Base-by-base conservation (phyloP, 1,284 basidiomycete species). In the Rhizoctonia solani region DNA sequence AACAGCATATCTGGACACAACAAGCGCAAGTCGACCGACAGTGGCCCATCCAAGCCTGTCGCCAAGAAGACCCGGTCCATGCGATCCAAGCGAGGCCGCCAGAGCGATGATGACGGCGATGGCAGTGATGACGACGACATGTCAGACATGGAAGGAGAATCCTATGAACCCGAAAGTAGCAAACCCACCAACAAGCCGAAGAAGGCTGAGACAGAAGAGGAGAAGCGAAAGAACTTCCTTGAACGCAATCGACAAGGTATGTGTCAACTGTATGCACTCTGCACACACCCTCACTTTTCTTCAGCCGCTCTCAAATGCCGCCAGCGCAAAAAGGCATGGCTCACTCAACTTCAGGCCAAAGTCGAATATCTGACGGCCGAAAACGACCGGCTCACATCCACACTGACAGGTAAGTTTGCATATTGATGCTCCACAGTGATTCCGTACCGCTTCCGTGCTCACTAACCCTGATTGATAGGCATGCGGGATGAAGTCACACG, bases 321-420 rank as follows among this genome's bases (percentile, higher is more conserved):
- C 42, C 96, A 99, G 77, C 88, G 96, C 66, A 99, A 99, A 79
- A 99, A 99, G 79, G 94, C 94, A 4, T 99, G 97, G 96, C 85
- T 98, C 27, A 84, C 88, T 25, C 90, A 93, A 72, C 81, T 99
- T 19, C 96, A 99, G 78, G 87, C 89, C 61, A 96, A 96, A 75
- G 93, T 95, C 75, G 95, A 98, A 76, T 92, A 85, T 72, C 83
- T 98, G 30, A 82, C 85, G 30, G 87, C 89, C 72, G 96, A 98
- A 79, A 99, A 99, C 77, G 95, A 98, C 76, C 87, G 93, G n/a
- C 86, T 99, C 27, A 83, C 87, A 70, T 79, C 85, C 66, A 83
- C 87, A 71, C 25, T 65, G 61, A 65, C 61, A 4, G 61, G 61
- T 54, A 54, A 65, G 61, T 39, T 19, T 37, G 49, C 47, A 14